Evolutionary conservation across 2,329 filamentous ascomycete species (phyloP).

Genomic region (Ascochyta lentis): DNA sequence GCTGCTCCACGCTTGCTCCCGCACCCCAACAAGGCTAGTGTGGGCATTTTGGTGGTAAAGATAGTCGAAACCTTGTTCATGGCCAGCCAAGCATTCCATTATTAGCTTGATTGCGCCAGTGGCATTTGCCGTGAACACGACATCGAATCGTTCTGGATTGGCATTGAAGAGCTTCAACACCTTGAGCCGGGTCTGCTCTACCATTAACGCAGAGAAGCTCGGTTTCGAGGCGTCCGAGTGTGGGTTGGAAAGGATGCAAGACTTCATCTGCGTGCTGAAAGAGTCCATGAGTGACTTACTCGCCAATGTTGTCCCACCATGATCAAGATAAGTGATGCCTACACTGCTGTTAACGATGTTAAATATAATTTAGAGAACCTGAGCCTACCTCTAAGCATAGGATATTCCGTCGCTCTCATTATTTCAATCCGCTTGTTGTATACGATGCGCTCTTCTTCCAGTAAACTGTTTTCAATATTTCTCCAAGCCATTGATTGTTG

Average conservation of each 20-base stretch:
- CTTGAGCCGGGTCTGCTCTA: conserved; percentile 53
- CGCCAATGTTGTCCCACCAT: conserved; percentile 56
- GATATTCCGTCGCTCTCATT: conserved; percentile 31
- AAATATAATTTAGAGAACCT: neutral
- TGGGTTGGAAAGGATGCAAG: conserved; percentile 70
- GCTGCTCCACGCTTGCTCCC: conserved; percentile 69
- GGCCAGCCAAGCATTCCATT: conserved; percentile 73
- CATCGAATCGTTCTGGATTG: conserved; percentile 78
- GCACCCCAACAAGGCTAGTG: conserved; percentile 82
- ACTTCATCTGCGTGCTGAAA: conserved; percentile 63
- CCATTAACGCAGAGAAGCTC: conserved; percentile 63
- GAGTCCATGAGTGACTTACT: conserved; percentile 63
- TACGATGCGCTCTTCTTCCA: conserved; percentile 6
- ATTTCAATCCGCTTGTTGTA: conserved; percentile 23
- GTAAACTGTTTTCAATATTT: neutral
- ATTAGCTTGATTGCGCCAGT: conserved; percentile 90
- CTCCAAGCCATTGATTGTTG: neutral
- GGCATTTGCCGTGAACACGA: conserved; percentile 92
- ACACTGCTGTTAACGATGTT: conserved; percentile 1
- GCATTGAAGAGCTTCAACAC: conserved; percentile 78
- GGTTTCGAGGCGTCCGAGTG: conserved; percentile 68
- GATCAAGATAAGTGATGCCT: conserved; percentile 61
- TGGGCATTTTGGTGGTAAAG: conserved; percentile 83
- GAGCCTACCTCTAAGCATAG: conserved; percentile 33
- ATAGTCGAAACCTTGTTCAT: conserved; percentile 73